A percentile compares a stretch with the other conserved stretches of the same genome.
Conservation (phyloP, 805 yeast species). For the Candida verbasci region DNA sequence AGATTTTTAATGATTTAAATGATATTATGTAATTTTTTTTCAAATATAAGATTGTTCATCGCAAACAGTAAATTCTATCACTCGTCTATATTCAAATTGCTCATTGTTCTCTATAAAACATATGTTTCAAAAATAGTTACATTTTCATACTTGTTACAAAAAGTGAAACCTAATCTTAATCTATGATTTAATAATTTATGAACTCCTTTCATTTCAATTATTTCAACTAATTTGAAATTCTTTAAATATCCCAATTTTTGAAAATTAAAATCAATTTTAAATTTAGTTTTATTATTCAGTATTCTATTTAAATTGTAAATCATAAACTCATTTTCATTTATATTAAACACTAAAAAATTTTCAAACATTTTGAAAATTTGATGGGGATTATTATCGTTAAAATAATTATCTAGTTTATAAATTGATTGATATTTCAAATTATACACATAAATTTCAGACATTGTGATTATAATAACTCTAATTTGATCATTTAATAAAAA, state of each 20-base stretch:
- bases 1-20: background rate
- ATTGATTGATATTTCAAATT: background rate
- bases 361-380: constrained; percentile 8
- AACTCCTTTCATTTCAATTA: constrained; percentile 9
- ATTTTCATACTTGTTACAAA: constrained; percentile 1
- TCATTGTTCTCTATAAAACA: no score
- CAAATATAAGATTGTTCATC: no score
- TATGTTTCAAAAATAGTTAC: constrained; percentile 8
- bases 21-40: no score
- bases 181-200: background rate
- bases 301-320: constrained; percentile 7
- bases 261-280: constrained; percentile 5
- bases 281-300: background rate
- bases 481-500: background rate
- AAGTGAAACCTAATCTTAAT: constrained; percentile 8
- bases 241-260: constrained; percentile 7
- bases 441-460: background rate
- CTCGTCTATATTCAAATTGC: no score
- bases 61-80: no score
- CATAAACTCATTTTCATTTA: constrained; percentile 2
- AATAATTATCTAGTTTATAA: constrained; percentile 2
- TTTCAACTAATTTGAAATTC: constrained; percentile 5
- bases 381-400: constrained; percentile 7
- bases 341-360: constrained; percentile 8
- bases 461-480: background rate